These are phyloP conservation scores for Lumnitzera racemosa DNA, from an alignment of 345 rosid genomes.

Conservation along the genomic window DNA sequence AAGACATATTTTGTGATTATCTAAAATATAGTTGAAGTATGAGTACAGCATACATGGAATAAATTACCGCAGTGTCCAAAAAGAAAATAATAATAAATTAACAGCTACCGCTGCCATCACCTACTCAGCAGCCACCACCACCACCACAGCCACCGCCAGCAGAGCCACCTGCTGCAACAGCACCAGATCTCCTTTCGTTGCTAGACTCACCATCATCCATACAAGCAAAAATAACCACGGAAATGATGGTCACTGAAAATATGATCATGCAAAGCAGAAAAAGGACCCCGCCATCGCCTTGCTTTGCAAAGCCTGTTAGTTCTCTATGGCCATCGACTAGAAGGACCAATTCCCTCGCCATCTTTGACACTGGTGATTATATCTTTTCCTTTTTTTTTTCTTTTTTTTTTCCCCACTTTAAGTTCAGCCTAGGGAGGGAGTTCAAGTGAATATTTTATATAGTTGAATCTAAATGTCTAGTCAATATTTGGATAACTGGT, in stretches of 20 bases:
- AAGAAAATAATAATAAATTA: neutral
- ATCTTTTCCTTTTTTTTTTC: too few relatives aligned
- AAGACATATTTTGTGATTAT: too few relatives aligned
- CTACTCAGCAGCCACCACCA: neutral
- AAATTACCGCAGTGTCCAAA: neutral
- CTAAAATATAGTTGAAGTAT: too few relatives aligned
- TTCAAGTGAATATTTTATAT: too few relatives aligned
- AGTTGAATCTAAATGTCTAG: too few relatives aligned
- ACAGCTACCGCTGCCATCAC: neutral
- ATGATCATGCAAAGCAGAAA: slow-evolving; percentile 5
- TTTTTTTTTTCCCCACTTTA: too few relatives aligned
- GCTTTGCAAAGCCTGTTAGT: too few relatives aligned
- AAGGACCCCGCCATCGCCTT: neutral
- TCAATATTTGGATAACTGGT: too few relatives aligned
- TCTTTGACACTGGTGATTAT: too few relatives aligned
- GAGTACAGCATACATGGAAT: too few relatives aligned
- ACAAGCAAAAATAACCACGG: slow-evolving; percentile 10
- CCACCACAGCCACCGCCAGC: neutral
- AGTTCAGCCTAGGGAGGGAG: too few relatives aligned
- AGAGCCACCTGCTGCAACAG: neutral
- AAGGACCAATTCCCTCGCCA: neutral
- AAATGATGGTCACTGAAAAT: slow-evolving; percentile 2
- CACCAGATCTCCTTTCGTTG: neutral
- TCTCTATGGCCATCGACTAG: neutral
- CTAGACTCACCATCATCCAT: neutral